phyloP scores from a whole-genome alignment of 768 basidiomycete genomes.

The Tylopilus balloui region DNA sequence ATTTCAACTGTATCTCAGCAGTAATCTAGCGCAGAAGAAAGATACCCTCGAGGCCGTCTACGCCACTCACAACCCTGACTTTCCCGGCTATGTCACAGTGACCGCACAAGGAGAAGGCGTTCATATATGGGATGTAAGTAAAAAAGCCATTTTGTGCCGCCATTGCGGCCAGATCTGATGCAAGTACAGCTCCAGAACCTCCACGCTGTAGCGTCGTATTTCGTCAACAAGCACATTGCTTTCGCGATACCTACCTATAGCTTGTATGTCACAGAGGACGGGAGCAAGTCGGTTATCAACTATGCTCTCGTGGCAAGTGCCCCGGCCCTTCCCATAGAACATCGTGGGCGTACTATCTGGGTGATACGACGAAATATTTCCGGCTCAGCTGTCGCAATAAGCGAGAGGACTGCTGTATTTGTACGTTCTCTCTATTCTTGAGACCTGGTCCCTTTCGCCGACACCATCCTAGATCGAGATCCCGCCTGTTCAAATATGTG shows the following conservation, averaged over 20 bases:
- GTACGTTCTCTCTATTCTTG: slow-evolving; percentile 35
- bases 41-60: slow-evolving; percentile 12
- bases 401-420: slow-evolving; percentile 40
- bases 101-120: slow-evolving; percentile 71
- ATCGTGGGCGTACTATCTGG: slow-evolving; percentile 52
- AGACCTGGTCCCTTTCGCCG: slow-evolving; percentile 3
- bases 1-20: slow-evolving; percentile 28
- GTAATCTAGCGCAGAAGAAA: slow-evolving; percentile 10
- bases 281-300: slow-evolving; percentile 40
- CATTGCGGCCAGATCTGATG: slow-evolving; percentile 8
- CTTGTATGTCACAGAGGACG: slow-evolving; percentile 31
- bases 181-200: slow-evolving; percentile 52
- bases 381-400: slow-evolving; percentile 26
- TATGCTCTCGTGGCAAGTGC: slow-evolving; percentile 52
- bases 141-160: background rate
- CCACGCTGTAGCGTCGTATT: slow-evolving; percentile 64
- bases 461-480: slow-evolving; percentile 40
- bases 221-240: slow-evolving; percentile 58
- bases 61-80: slow-evolving; percentile 14
- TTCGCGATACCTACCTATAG: slow-evolving; percentile 61
- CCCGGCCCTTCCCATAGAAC: slow-evolving; percentile 39
- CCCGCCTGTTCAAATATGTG: slow-evolving; percentile 36
- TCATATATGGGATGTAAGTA: slow-evolving; percentile 66
- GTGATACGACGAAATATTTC: slow-evolving; percentile 55
- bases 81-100: slow-evolving; percentile 60